Base-by-base conservation (phyloP, 2,329 filamentous ascomycete species). In the Stemphylium beticola region DNA sequence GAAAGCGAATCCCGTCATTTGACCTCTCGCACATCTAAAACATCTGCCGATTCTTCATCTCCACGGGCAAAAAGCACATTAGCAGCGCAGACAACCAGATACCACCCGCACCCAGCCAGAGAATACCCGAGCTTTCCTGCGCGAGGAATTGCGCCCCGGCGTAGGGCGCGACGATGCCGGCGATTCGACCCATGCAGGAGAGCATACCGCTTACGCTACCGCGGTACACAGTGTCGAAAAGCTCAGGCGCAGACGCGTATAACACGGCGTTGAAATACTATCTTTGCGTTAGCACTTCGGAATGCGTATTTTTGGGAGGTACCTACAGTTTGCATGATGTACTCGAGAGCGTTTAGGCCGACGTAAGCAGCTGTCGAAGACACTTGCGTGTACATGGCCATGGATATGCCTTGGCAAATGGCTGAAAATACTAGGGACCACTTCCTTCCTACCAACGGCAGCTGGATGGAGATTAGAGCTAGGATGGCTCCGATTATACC, bases 351-450 rank as follows among this genome's bases (percentile, higher is more conserved):
- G 29, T 71, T 71, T 17, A 71, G 20, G 2, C 67, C 67, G 8
- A 71, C 67, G 22, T 61, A 71, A 2, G 64, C 67, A 14, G 62
- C 62, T 4, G 67, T 69, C 9, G 53, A 63, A 14, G 53, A 53
- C 2, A 71, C 67, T 38, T 71, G 67, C 2, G 67, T 71, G 26
- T 71, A 71, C 65, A 71, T 67, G 15, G 67, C 67, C 67, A 71
- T 71, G 0, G 65, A 58, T 2, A 71, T 40, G 44, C 68, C 68
- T 36, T 69, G 66, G 20, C 64, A 67, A 14, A 66, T 41, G 34
- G 68, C 66, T 6, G 66, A 69, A 34, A 71, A 62, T 0, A 71
- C 67, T 3, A 71, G 57, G 7, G 64, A 67, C 66, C 66, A 71
- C 45, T 71, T 71, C 4, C 67, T 60, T 15, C 67, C 67, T 2